Base-by-base conservation (phyloP, 257 asterid genomes). In the Henckelia pumila region DNA sequence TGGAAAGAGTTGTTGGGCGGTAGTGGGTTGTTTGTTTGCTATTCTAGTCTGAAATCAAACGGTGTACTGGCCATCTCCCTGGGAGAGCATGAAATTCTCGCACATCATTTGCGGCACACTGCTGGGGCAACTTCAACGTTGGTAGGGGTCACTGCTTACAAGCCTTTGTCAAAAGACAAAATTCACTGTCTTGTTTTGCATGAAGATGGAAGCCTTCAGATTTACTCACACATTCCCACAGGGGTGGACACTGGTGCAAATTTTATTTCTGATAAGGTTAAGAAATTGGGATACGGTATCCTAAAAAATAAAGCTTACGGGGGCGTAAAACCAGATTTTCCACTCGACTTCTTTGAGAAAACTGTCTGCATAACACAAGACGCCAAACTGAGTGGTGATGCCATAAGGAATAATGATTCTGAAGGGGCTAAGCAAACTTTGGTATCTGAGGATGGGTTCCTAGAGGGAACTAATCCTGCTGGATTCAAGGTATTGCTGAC, bases 191-290 rank as follows among this genome's bases (percentile, higher is more conserved):
- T 94, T 80, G 82, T 85, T 78, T 80, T 94, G 80, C 96, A 91
- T 83, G 99, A 94, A 59, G 99, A 94, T 84, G 99, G 99, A 76
- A 94, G 99, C 79, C 99, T 94, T 64, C 99, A 94, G 82, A 94
- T 91, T 59, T 87, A 88, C 81, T 88, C 95, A 0, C 97, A 94
- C 59, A 73, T 87, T 56, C 96, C 95, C 3, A 76, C 84, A 50
- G 99, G 96, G 71, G 75, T 75, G 50, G 97, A 88, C 75, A 70
- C 77, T 24, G 85, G 88, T 56, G 83, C 77, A 29, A 75, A 83
- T 80, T 73, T 88, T 56, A 82, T 83, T 79, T 87, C 88, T 50
- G 97, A 91, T 72, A 94, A 85, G 77, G 90, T 94, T 67, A 94
- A 91, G 83, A 94, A 88, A 78, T 73, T 94, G 82, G 96, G 97